These are phyloP conservation scores for Coemansia furcata DNA, from an alignment of 192 early-diverging fungal genomes.

Conservation along the genomic window DNA sequence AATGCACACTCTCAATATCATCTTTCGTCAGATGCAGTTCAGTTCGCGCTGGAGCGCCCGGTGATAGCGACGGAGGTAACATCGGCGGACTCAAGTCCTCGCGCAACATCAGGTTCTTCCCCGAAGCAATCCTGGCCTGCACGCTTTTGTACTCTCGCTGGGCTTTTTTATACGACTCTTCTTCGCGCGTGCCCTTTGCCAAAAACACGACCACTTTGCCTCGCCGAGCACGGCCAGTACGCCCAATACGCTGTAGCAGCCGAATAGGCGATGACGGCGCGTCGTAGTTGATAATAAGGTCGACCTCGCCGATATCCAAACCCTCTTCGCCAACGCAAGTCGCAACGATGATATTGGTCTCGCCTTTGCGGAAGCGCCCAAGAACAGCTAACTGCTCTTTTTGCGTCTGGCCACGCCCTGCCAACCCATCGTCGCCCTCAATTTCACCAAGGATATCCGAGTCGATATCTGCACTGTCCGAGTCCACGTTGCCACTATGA, in stretches of 20 bases:
- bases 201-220: constrained; percentile 51
- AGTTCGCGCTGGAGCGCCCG: constrained; percentile 17
- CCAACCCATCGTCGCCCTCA: constrained; percentile 7
- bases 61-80: constrained; percentile 35
- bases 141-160: constrained; percentile 53
- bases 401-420: constrained; percentile 75
- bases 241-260: constrained; percentile 51
- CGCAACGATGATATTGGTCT: constrained; percentile 83
- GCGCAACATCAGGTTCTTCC: constrained; percentile 32
- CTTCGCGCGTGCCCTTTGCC: constrained; percentile 50
- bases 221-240: constrained; percentile 49
- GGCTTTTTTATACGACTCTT: constrained; percentile 49
- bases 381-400: constrained; percentile 82
- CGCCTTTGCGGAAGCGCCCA: constrained; percentile 69
- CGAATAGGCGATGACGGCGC: constrained; percentile 51
- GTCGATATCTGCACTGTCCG: background rate
- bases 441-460: background rate
- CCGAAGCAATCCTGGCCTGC: constrained; percentile 41
- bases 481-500: background rate
- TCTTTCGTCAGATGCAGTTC: constrained; percentile 35
- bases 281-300: constrained; percentile 91
- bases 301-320: constrained; percentile 93
- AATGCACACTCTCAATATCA: constrained; percentile 11
- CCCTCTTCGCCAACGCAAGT: constrained; percentile 96
- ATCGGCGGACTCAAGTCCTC: constrained; percentile 48